Percentiles rank a stretch among this genome's conserved stretches.
Conservation (phyloP, 345 rosid genomes). For the Carallia brachiata region DNA sequence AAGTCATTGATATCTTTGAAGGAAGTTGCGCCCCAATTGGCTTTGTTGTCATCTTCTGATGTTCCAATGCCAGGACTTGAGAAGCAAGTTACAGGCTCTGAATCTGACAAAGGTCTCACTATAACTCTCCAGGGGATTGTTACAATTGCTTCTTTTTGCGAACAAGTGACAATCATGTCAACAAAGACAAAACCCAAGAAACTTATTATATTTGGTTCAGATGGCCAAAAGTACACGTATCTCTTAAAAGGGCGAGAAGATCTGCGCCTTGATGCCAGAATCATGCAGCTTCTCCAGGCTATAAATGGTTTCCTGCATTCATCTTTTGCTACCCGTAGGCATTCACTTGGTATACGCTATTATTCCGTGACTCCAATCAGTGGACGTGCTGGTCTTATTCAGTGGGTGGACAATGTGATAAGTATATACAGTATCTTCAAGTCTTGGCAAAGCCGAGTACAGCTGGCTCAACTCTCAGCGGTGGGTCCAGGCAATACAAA, state of each 20-base stretch:
- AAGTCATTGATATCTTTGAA: constrained; percentile 69
- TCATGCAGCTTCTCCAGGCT: constrained; percentile 94
- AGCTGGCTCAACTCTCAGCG: constrained; percentile 60
- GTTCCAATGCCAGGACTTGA: constrained; percentile 98
- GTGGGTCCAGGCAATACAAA: constrained; percentile 51
- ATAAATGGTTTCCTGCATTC: constrained; percentile 65
- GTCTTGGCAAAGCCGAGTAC: constrained; percentile 82
- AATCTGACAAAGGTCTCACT: constrained; percentile 42
- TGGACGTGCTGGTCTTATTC: constrained; percentile 93
- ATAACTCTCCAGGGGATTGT: constrained; percentile 59
- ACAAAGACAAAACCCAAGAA: constrained; percentile 95
- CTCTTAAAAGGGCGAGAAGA: constrained; percentile 93
- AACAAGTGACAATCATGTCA: constrained; percentile 67
- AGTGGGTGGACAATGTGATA: constrained; percentile 86
- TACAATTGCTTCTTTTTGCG: constrained; percentile 69
- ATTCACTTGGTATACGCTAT: constrained; percentile 62
- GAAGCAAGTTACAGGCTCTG: constrained; percentile 56
- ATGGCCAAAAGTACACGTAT: constrained; percentile 79
- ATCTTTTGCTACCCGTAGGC: constrained; percentile 47
- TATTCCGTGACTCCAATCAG: constrained; percentile 92
- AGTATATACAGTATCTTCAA: constrained; percentile 85
- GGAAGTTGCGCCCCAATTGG: constrained; percentile 85
- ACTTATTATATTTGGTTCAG: constrained; percentile 81
- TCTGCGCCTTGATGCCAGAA: constrained; percentile 96
- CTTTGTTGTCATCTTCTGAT: constrained; percentile 77